A percentile compares a stretch with the other conserved stretches of the same genome.
Evolutionary conservation across 176 grass and related monocot genomes (phyloP).

Genomic region (Musa schizocarpa): DNA sequence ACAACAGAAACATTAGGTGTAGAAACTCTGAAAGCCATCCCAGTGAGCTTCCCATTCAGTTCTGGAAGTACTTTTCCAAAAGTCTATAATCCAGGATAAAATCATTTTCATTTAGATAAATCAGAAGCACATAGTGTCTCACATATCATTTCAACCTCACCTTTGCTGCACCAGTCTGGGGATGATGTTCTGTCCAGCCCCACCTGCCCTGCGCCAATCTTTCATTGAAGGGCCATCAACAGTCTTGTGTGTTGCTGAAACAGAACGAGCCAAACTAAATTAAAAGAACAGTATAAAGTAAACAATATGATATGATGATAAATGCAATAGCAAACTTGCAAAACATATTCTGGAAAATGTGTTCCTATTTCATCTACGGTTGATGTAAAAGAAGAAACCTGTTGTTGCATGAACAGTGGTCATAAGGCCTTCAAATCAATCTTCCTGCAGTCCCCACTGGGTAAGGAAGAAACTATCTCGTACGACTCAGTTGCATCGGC

Average conservation of each 20-base stretch:
- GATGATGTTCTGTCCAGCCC: conserved; percentile 91
- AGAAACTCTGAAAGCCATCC: conserved; percentile 93
- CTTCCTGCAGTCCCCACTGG: no score
- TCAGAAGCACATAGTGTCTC: background rate
- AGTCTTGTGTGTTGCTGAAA: conserved; percentile 85
- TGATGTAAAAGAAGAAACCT: conserved; percentile 37
- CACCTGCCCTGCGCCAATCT: conserved; percentile 84
- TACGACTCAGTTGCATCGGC: no score
- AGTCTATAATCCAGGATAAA: conserved; percentile 36
- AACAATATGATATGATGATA: background rate
- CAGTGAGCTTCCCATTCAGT: conserved; percentile 78
- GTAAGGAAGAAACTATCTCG: no score
- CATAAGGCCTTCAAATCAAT: conserved; percentile 90
- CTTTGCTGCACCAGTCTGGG: conserved; percentile 98
- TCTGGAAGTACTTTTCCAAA: conserved; percentile 85
- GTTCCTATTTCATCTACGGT: background rate
- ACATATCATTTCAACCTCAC: conserved; percentile 25
- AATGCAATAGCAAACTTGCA: background rate
- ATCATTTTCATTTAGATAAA: conserved; percentile 8
- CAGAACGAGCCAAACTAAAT: background rate
- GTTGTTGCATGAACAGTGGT: conserved; percentile 93
- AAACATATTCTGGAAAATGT: background rate
- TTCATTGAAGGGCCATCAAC: conserved; percentile 87
- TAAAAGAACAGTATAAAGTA: background rate
- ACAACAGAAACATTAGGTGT: conserved; percentile 93